phyloP scores from a whole-genome alignment of 208 protist genomes.

The Acanthamoeba sp. region DNA sequence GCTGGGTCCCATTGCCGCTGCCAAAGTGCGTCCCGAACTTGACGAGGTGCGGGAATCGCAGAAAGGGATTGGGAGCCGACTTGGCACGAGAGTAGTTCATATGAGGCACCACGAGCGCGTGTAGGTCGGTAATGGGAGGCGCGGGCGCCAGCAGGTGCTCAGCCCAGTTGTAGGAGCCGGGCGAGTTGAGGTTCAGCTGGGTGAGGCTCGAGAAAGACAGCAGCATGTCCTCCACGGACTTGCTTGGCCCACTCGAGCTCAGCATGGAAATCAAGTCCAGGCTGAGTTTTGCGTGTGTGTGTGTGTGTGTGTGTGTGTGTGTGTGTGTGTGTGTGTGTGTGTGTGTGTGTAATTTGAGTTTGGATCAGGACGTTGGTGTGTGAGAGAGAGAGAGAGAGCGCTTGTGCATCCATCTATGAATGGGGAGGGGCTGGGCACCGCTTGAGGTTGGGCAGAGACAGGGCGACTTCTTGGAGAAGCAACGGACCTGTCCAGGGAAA shows the following conservation, averaged over 20 bases:
- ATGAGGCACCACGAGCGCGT: not conserved
- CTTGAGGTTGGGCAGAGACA: not conserved
- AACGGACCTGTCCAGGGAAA: not conserved
- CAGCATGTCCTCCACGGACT: not conserved
- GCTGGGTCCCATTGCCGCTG: not conserved
- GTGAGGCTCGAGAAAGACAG: not conserved
- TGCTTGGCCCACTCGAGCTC: not conserved
- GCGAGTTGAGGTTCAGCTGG: not conserved
- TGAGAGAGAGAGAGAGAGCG: too few relatives aligned
- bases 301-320: too few relatives aligned
- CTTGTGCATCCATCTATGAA: too few relatives aligned
- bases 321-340: too few relatives aligned
- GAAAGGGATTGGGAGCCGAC: not conserved
- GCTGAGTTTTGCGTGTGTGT: too few relatives aligned
- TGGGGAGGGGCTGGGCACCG: too few relatives aligned
- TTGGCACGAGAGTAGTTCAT: not conserved
- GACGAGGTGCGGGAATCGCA: not conserved
- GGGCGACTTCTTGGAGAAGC: not conserved
- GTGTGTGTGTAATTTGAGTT: too few relatives aligned
- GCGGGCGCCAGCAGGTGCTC: not conserved
- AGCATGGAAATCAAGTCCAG: not conserved
- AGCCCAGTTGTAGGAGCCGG: not conserved
- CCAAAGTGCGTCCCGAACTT: conserved; percentile 12
- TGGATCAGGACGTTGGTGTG: too few relatives aligned
- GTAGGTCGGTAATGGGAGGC: not conserved